Evolutionary conservation across 2,329 filamentous ascomycete genomes (phyloP), one percentile per base, ranked within the genome.

Genomic region (Clathrospora elynae): DNA sequence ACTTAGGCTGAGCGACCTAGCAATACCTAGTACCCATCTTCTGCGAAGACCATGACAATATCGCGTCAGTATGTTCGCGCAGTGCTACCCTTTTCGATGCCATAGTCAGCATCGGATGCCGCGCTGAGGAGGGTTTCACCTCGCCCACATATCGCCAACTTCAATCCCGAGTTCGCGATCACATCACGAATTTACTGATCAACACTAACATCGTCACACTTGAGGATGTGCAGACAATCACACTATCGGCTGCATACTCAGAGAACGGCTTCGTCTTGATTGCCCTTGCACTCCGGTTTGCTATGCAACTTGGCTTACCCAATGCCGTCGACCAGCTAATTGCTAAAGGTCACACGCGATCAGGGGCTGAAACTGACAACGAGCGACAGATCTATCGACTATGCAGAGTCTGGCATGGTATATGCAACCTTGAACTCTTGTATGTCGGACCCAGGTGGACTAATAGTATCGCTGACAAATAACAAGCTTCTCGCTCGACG

Each of bases 31-130:
- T 78, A 3, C 76, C 76, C 0, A 70, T 78, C 2, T 78, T 79
- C 33, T 75, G 75, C 36, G 67, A 72, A 11, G 49, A 51, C 10
- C 60, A 68, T 23, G 78, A 81, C 46, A 74, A 72, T 0, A 71
- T 79, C 34, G 56, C 70, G 0, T 75, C 73, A 0, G 69, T 81
- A 2, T 66, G 73, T 11, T 57, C 63, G 6, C 69, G 78, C 9
- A 80, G 76, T 39, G 70, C 71, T 3, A 72, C 81, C 11, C 64
- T 82, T 0, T 74, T 81, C 33, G 76, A 78, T 49, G 70, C 73
- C 1, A 77, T 81, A 6, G 75, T 78, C 41, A 74, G 76, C 2
- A 73, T 79, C 16, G 79, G 78, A 2, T 78, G 76, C 50, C 74
- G 77, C 9, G 73, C 76, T 2, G 70, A 72, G n/a, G 66, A 61